phyloP scores from a whole-genome alignment of 2,329 filamentous ascomycete genomes.

The Calonectria pteridis region DNA sequence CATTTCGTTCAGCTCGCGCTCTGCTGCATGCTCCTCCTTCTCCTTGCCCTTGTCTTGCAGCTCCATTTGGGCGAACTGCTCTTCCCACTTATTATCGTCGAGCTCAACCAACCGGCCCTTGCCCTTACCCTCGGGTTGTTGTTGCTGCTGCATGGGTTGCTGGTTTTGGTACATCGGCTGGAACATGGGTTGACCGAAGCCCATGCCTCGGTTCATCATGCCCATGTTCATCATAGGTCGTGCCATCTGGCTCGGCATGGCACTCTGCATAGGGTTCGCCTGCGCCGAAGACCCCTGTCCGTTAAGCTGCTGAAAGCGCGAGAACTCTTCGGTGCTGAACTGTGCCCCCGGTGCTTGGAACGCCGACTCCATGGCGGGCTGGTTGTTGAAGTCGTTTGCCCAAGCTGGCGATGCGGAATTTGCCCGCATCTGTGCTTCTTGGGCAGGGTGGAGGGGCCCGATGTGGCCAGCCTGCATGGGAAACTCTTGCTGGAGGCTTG shows the following conservation, averaged over 20 bases:
- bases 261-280: constrained; percentile 70
- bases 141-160: constrained; percentile 58
- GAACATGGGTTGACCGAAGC: constrained; percentile 66
- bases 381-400: constrained; percentile 66
- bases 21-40: constrained; percentile 77
- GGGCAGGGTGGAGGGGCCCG: constrained; percentile 60
- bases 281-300: constrained; percentile 65
- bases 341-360: constrained; percentile 71
- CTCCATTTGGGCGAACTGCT: constrained; percentile 93
- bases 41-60: constrained; percentile 68
- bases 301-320: constrained; percentile 83
- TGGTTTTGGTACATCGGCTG: constrained; percentile 61
- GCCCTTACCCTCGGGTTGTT: constrained; percentile 71
- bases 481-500: constrained; percentile 67
- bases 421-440: constrained; percentile 65
- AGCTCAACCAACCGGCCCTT: constrained; percentile 96
- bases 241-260: constrained; percentile 59
- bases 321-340: constrained; percentile 89
- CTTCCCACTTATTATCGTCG: constrained; percentile 95
- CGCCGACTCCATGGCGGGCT: constrained; percentile 78
- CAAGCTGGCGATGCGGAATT: constrained; percentile 67
- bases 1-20: constrained; percentile 88
- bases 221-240: constrained; percentile 72
- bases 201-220: constrained; percentile 65
- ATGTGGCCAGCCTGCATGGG: constrained; percentile 63